Percentiles rank a stretch among this genome's conserved stretches.
Evolutionary conservation across 176 grass and related monocot species (phyloP).

Genomic region (Ananas comosus): DNA sequence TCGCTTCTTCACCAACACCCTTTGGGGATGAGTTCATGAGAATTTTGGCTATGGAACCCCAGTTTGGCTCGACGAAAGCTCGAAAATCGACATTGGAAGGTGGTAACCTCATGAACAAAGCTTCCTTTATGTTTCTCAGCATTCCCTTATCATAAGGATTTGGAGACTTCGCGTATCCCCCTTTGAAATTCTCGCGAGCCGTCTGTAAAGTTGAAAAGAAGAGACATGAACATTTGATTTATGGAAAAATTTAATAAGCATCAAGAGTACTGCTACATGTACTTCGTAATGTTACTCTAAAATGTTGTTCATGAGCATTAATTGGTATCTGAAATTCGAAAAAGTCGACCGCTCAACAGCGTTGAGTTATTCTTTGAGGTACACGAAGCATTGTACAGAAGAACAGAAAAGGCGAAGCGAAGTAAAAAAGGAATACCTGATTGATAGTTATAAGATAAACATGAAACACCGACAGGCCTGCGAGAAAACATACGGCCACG

Average conservation of each 20-base stretch:
- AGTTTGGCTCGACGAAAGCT: constrained; percentile 24
- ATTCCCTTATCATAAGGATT: constrained; percentile 55
- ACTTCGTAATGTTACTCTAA: no score
- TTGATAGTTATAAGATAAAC: constrained; percentile 44
- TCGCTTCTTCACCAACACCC: not conserved
- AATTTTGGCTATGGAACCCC: constrained; percentile 16
- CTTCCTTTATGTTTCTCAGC: constrained; percentile 37
- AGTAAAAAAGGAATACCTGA: constrained; percentile 23
- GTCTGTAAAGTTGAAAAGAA: constrained; percentile 28
- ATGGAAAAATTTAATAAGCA: no score
- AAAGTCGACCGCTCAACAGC: no score
- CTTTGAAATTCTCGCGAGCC: constrained; percentile 36
- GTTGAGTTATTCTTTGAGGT: not conserved
- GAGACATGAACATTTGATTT: not conserved
- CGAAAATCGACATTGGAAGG: constrained; percentile 46
- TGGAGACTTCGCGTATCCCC: constrained; percentile 2
- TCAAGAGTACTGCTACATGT: no score
- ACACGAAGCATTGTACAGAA: not conserved
- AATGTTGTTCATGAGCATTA: no score
- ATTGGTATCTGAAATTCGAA: no score
- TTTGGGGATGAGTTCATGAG: not conserved
- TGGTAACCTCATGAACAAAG: constrained; percentile 34
- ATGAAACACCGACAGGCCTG: constrained; percentile 34
- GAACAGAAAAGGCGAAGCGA: not conserved
- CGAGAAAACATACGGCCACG: constrained; percentile 31